phyloP scores from a whole-genome alignment of 2,329 filamentous ascomycete genomes.

The Capronia epimyces region DNA sequence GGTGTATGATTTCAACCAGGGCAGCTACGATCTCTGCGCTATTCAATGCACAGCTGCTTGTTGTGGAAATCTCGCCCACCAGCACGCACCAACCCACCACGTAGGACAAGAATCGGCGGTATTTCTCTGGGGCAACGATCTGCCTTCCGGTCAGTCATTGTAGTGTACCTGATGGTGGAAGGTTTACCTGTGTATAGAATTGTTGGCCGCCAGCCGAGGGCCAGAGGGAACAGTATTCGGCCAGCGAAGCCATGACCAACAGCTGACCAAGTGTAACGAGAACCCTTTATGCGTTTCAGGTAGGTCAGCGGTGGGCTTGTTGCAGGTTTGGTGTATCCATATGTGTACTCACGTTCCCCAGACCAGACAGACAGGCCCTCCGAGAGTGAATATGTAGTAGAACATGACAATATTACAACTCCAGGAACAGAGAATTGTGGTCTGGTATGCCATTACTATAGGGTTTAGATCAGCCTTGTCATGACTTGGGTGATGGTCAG shows the following conservation, averaged over 20 bases:
- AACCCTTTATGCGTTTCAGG: slow-evolving; percentile 2
- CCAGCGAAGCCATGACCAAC: slow-evolving; percentile 23
- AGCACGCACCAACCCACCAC: slow-evolving; percentile 24
- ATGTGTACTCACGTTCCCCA: slow-evolving; percentile 23
- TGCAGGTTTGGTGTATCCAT: not conserved
- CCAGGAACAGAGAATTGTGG: slow-evolving; percentile 19
- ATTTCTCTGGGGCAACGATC: slow-evolving; percentile 20
- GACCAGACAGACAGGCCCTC: slow-evolving; percentile 22
- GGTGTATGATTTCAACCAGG: slow-evolving; percentile 21
- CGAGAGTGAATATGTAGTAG: slow-evolving; percentile 22
- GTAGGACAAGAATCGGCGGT: slow-evolving; percentile 20
- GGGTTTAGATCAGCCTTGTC: not conserved
- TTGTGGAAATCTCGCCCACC: slow-evolving; percentile 24
- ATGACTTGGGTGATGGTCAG: not conserved
- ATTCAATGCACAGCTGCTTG: slow-evolving; percentile 22
- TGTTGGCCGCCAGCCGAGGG: slow-evolving; percentile 25
- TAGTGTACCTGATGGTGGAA: not conserved
- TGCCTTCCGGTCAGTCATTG: not conserved
- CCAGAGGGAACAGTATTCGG: slow-evolving; percentile 23
- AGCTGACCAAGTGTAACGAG: slow-evolving; percentile 22
- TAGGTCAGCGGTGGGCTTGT: not conserved
- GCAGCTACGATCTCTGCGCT: slow-evolving; percentile 24
- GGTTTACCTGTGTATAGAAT: slow-evolving; percentile 20
- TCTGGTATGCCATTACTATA: slow-evolving; percentile 23
- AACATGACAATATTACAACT: slow-evolving; percentile 24